Percentiles rank a stretch among this genome's conserved stretches.
Evolutionary conservation across 768 basidiomycete species (phyloP).

Genomic region (Rubroboletus satanas): DNA sequence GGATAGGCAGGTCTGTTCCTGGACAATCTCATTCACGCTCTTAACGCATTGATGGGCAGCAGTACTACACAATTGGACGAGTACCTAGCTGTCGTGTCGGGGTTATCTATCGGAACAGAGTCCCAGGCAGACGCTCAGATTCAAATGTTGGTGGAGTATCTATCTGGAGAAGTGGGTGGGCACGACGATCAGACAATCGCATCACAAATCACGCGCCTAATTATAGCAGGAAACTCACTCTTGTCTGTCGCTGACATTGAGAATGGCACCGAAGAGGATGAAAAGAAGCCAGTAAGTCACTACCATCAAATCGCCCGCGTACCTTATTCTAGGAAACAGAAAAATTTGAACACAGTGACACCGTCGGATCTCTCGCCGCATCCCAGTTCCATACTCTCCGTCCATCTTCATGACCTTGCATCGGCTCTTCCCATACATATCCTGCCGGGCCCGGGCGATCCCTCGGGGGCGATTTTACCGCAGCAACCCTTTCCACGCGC

Average conservation of each 20-base stretch:
- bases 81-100: constrained; percentile 86
- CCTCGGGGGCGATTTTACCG: constrained; percentile 83
- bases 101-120: constrained; percentile 70
- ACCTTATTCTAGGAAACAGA: constrained; percentile 37
- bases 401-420: constrained; percentile 70
- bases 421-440: constrained; percentile 81
- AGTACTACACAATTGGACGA: constrained; percentile 42
- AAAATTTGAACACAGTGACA: constrained; percentile 60
- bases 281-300: constrained; percentile 54
- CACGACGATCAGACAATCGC: constrained; percentile 59
- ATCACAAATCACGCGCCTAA: constrained; percentile 73
- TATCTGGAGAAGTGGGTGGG: constrained; percentile 80
- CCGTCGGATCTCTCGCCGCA: constrained; percentile 60
- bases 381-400: constrained; percentile 67
- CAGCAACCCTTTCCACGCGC: constrained; percentile 91
- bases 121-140: constrained; percentile 65
- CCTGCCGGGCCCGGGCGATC: constrained; percentile 84
- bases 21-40: neutral
- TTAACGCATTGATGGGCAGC: constrained; percentile 8
- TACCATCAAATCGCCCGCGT: neutral
- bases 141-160: constrained; percentile 87
- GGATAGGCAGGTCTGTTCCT: constrained; percentile 45
- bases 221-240: constrained; percentile 89
- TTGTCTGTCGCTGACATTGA: constrained; percentile 41
- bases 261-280: constrained; percentile 38